Conservation (phyloP, 345 rosid genomes). For the Leavenworthia alabamica region DNA sequence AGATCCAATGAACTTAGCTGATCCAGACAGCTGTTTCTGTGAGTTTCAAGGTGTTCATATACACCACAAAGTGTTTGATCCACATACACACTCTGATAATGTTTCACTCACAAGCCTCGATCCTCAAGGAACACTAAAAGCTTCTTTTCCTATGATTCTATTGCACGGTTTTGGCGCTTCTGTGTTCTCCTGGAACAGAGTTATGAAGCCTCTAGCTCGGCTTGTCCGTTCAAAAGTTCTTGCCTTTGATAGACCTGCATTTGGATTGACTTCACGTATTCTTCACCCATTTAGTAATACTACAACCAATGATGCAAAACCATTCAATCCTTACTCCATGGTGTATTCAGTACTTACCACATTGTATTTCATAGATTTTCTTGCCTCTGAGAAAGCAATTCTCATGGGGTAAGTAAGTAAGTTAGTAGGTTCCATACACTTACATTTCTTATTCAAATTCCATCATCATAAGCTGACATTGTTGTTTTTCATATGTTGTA, state of each 20-base stretch:
- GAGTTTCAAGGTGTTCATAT: slow-evolving; percentile 76
- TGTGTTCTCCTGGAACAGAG: slow-evolving; percentile 73
- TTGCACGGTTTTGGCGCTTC: slow-evolving; percentile 97
- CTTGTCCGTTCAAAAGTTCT: slow-evolving; percentile 59
- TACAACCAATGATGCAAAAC: slow-evolving; percentile 30
- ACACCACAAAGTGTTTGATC: slow-evolving; percentile 61
- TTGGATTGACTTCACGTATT: slow-evolving; percentile 78
- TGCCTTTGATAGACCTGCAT: slow-evolving; percentile 89
- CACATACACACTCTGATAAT: slow-evolving; percentile 28
- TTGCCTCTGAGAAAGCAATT: slow-evolving; percentile 62
- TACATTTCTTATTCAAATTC: not conserved
- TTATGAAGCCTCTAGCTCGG: slow-evolving; percentile 61
- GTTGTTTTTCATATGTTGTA: slow-evolving; percentile 14
- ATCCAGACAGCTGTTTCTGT: slow-evolving; percentile 81
- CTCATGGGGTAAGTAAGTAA: slow-evolving; percentile 62
- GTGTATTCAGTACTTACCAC: slow-evolving; percentile 75
- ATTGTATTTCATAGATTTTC: slow-evolving; percentile 59
- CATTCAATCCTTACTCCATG: slow-evolving; percentile 76
- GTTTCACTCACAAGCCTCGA: not conserved
- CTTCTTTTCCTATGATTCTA: slow-evolving; percentile 57
- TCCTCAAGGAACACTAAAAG: slow-evolving; percentile 16
- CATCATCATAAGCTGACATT: not conserved
- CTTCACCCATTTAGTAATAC: slow-evolving; percentile 18
- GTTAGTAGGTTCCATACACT: slow-evolving; percentile 9
- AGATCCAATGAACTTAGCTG: slow-evolving; percentile 65